A percentile compares a stretch with the other conserved stretches of the same genome.
Evolutionary conservation across 768 basidiomycete species (phyloP).

Genomic region (Phaeolepiota aurea): DNA sequence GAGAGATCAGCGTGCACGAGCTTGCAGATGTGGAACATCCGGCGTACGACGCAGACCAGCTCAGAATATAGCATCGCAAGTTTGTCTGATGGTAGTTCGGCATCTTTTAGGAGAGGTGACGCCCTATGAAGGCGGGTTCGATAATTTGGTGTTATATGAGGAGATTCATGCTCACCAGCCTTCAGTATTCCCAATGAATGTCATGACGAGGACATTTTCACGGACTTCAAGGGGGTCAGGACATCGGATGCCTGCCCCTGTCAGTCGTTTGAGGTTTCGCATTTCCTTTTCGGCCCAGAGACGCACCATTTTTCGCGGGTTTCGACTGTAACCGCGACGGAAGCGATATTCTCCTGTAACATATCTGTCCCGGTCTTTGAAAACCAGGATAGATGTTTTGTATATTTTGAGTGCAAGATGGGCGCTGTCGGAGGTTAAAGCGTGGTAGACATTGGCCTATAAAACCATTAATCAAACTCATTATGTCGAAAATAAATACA

Average conservation of each 20-base stretch:
- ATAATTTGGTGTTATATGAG: conserved; percentile 2
- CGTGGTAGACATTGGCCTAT: conserved; percentile 97
- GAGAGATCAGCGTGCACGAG: conserved; percentile 97
- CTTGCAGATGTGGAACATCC: conserved; percentile 84
- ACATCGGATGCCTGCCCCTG: conserved; percentile 74
- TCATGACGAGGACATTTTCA: conserved; percentile 96
- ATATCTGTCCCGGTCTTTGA: conserved; percentile 97
- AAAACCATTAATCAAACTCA: too few species aligned
- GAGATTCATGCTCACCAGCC: conserved; percentile 60
- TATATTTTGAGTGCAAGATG: conserved; percentile 96
- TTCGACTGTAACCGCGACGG: conserved; percentile 81
- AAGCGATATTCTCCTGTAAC: conserved; percentile 96
- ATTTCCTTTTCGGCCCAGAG: conserved; percentile 99
- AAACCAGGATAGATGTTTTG: conserved; percentile 95
- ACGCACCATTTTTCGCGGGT: conserved; percentile 97
- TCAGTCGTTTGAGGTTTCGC: conserved; percentile 85
- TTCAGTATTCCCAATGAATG: conserved; percentile 73
- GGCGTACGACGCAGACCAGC: conserved; percentile 70
- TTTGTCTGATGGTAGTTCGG: conserved; percentile 38
- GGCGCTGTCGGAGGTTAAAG: conserved; percentile 39
- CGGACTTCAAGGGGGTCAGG: conserved; percentile 90
- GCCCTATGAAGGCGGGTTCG: conserved; percentile 44
- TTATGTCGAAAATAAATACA: too few species aligned
- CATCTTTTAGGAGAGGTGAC: conserved; percentile 91
- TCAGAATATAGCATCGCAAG: conserved; percentile 65